phyloP scores from a whole-genome alignment of 1,139 yeast genomes.

The Candida tetrigidarum region DNA sequence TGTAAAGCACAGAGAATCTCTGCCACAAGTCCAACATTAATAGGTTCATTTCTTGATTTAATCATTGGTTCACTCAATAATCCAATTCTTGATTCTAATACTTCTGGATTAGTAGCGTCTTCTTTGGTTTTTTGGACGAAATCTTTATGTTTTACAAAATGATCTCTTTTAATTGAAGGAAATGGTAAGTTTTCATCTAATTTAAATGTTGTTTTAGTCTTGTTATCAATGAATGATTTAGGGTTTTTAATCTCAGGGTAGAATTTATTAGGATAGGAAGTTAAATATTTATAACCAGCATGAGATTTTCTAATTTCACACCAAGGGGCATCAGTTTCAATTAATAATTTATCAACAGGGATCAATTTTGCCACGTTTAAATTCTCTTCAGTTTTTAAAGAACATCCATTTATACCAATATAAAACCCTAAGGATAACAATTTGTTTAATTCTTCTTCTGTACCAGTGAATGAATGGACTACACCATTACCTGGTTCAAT shows the following conservation, averaged over 20 bases:
- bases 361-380: slow-evolving; percentile 64
- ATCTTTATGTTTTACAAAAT: slow-evolving; percentile 42
- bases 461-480: slow-evolving; percentile 94
- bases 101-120: slow-evolving; percentile 14
- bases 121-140: slow-evolving; percentile 22
- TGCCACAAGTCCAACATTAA: slow-evolving; percentile 80
- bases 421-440: slow-evolving; percentile 64
- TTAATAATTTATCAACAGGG: slow-evolving; percentile 70
- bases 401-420: slow-evolving; percentile 92
- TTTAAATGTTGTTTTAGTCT: slow-evolving; percentile 13
- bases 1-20: slow-evolving; percentile 67
- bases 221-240: too few species aligned
- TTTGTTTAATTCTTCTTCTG: slow-evolving; percentile 58
- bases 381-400: slow-evolving; percentile 78
- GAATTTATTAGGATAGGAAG: slow-evolving; percentile 56
- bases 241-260: slow-evolving; percentile 48
- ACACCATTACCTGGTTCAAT: slow-evolving; percentile 58
- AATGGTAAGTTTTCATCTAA: slow-evolving; percentile 59
- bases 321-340: slow-evolving; percentile 99
- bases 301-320: slow-evolving; percentile 90
- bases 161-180: slow-evolving; percentile 68
- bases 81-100: slow-evolving; percentile 27
- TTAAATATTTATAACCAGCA: slow-evolving; percentile 64
- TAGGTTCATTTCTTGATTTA: slow-evolving; percentile 91
- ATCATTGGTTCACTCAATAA: slow-evolving; percentile 58